A percentile compares a stretch with the other conserved stretches of the same genome.
Evolutionary conservation across 768 basidiomycete species (phyloP).

Genomic region (Sutorius australiensis): DNA sequence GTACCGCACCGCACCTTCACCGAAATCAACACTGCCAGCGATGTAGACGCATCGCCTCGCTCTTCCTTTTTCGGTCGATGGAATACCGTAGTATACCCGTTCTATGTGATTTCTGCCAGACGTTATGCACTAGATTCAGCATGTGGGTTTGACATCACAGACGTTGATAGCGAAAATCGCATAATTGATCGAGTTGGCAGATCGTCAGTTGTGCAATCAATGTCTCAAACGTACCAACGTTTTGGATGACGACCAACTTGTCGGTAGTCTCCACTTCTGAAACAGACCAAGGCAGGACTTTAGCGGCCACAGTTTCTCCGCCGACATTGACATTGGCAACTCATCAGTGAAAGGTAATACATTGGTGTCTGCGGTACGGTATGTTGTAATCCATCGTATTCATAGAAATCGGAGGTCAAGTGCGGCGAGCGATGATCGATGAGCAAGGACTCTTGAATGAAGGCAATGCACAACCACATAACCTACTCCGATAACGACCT

Average conservation of each 20-base stretch:
- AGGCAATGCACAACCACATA: neutral
- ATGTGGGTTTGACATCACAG: neutral
- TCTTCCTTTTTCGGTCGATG: neutral
- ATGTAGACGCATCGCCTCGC: slow-evolving; percentile 3
- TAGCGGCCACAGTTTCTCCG: neutral
- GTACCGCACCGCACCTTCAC: neutral
- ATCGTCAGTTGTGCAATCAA: neutral
- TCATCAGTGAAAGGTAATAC: too few species aligned
- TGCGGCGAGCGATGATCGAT: neutral
- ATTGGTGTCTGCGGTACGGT: too few species aligned
- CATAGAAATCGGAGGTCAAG: neutral
- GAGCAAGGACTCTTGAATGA: slow-evolving; percentile 36
- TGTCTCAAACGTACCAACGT: neutral
- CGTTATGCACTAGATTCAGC: too few species aligned
- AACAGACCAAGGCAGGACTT: neutral
- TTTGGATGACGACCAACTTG: neutral
- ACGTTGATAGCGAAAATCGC: neutral
- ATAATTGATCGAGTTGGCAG: neutral
- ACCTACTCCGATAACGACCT: slow-evolving; percentile 3
- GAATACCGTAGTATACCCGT: neutral
- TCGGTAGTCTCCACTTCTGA: slow-evolving; percentile 1
- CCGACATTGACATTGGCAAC: neutral
- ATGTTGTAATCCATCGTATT: too few species aligned
- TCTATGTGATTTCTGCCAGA: neutral
- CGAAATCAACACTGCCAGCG: slow-evolving; percentile 4